These are phyloP conservation scores for Mrakiaceae sp. DNA, from an alignment of 1,284 basidiomycete genomes.

Conservation along the genomic window DNA sequence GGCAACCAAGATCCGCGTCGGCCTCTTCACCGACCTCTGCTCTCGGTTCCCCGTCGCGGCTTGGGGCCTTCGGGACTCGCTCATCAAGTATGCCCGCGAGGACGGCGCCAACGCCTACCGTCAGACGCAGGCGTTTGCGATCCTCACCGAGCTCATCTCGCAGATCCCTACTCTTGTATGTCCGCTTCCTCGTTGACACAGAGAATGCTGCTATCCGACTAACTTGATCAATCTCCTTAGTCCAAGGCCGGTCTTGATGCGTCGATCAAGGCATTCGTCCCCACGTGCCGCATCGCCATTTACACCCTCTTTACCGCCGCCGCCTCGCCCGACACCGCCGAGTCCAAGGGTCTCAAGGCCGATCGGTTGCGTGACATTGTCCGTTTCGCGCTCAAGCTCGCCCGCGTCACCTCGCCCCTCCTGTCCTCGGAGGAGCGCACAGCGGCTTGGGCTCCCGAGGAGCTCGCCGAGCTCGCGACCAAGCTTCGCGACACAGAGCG, in stretches of 20 bases:
- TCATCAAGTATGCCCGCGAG: conserved; percentile 43
- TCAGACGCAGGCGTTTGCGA: conserved; percentile 58
- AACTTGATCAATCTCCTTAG: conserved; percentile 21
- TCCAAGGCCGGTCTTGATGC: conserved; percentile 25
- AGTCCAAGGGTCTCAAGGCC: conserved; percentile 42
- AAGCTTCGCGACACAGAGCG: no score
- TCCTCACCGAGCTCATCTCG: conserved; percentile 56
- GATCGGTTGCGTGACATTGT: conserved; percentile 66
- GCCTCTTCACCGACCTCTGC: conserved; percentile 70
- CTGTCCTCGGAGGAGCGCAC: conserved; percentile 25
- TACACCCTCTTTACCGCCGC: conserved; percentile 45
- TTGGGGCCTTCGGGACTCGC: conserved; percentile 53
- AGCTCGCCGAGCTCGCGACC: conserved; percentile 28
- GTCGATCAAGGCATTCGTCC: conserved; percentile 45
- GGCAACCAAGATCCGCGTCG: conserved; percentile 57
- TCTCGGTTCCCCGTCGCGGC: conserved; percentile 54
- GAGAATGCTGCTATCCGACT: no score
- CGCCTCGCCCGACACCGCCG: conserved; percentile 22
- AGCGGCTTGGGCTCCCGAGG: conserved; percentile 39
- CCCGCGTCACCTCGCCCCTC: conserved; percentile 51
- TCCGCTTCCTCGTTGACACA: conserved; percentile 14
- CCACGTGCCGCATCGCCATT: conserved; percentile 43
- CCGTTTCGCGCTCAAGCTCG: conserved; percentile 56
- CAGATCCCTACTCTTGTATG: conserved; percentile 48
- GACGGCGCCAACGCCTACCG: conserved; percentile 64